Evolutionary conservation across 2,329 filamentous ascomycete species (phyloP), one percentile per base, ranked within the genome.

Genomic region (Penicillium sp.): DNA sequence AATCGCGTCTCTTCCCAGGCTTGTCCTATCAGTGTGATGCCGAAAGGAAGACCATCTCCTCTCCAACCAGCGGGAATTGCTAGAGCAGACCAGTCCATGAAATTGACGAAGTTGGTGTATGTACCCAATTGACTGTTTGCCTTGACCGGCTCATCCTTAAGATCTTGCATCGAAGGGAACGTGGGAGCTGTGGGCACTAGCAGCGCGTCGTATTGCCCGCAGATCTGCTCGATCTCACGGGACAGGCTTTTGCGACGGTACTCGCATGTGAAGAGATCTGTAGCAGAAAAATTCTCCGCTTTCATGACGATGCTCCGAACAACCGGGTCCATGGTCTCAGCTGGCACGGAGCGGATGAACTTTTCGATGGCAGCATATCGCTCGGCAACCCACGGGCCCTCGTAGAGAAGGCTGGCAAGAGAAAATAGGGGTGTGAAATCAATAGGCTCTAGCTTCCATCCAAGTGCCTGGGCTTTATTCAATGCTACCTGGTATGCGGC

Each of bases 91-190:
- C 85, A 76, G 67, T 87, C 84, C 19, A 87, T 68, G 27, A 87
- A 82, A 62, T 87, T 87, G 16, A 80, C 85, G 64, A 82, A 86
- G 64, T 86, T 84, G 0, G 84, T 85, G 55, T 85, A 87, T 39
- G 77, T 80, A 6, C 83, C 82, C 6, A 85, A 66, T 3, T 76
- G 49, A 2, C 84, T 50, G 48, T 50, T 50, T 9, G 33, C 48
- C 13, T 8, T n/a, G 16, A 50, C 33, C 16, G 48, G 48, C 14
- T 37, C 31, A 42, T 42, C 24, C 9, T 50, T 27, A 14, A 50
- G 31, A 19, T 37, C 33, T 39, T 50, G 10, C 19, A 50, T 42
- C 13, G 33, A 39, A 39, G 48, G 48, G 9, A 50, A 50, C 14
- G 48, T 50, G 22, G 48, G 48, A n/a, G 31, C 10, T 2, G 48